Base-by-base conservation (phyloP, 805 yeast genomes). In the Nakazawaea ernobii region DNA sequence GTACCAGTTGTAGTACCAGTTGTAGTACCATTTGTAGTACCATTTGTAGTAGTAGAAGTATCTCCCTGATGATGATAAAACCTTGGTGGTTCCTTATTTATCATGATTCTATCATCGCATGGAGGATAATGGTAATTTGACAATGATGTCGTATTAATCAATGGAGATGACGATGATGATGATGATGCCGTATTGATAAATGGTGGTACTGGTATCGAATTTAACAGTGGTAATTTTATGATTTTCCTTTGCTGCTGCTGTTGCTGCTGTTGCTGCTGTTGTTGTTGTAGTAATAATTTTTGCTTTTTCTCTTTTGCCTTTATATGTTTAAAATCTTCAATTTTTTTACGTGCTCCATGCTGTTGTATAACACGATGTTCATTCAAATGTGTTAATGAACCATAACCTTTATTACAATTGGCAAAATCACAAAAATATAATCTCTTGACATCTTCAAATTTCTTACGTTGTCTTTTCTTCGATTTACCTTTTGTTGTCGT, bases 371-470 rank as follows among this genome's bases (percentile, higher is more conserved):
- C 56, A 35, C 74, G 71, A 53, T 74, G 79, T 10, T 77, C 75
- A 52, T 74, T 74, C 35, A 74, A 60, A 55, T 74, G 79, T 52
- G 74, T 74, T 38, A 74, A 60, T 3, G 79, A 73, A 4, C 79
- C 79, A 52, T 74, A 74, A 8, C 72, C 71, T 59, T 74, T 74
- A 8, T 62, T 56, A 48, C 79, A 74, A 14, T 62, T 65, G 27
- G 62, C 59, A 49, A 56, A 68, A 46, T 65, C 70, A 54, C 79
- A 74, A 17, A 60, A 62, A 54, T 73, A 74, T 6, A 72, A 49
- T 28, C 79, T 66, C 43, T 71, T 76, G 57, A 74, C 74, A 53
- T 74, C 78, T 42, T 71, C 71, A 46, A 71, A 73, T 45, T 67
- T 66, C 33, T 79, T 60, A 42, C 79, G 64, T n/a, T 73, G 75